Evolutionary conservation across 78 protist genomes (phyloP), one percentile per base, ranked within the genome.

Genomic region (Dictyostelium purpureum): DNA sequence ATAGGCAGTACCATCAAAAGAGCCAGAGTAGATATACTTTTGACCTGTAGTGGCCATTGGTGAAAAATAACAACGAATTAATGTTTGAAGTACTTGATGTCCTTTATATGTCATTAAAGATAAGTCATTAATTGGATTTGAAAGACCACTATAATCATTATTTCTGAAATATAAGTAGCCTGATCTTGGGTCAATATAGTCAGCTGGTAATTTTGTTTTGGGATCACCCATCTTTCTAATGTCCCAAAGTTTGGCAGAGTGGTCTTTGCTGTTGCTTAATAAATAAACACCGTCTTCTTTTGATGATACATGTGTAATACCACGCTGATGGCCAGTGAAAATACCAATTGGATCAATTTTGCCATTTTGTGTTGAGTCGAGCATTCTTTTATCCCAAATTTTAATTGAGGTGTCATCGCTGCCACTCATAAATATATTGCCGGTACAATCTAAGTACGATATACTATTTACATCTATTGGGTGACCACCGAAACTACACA

Each of bases 221-320:
- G 77, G 42, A n/a, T 42, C 40, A 21, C 43, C 19, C 97, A 92
- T 92, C 47, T 33, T 89, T 54, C 97, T 81, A 31, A 95, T 79
- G 38, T 96, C 98, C 98, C 98, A 96, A 21, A 96, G 94, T 56
- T 95, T 96, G 31, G 95, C 89, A 16, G 76, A 70, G 28, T 94
- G 87, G 56, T 96, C 98, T 65, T 96, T 96, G 24, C 93, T 24
- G 24, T 87, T 94, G 16, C 96, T 79, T 24, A 95, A 42, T 3
- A 95, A 47, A 78, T 94, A 93, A 10, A 78, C 35, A 14, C 96
- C 96, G 54, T 96, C 97, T 6, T 77, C 96, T 76, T 90, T 89
- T 19, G 96, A 52, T 3, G 54, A 18, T 7, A 96, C 81, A 56
- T 75, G 88, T 10, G 98, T 93, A 16, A 96, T 5, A 24, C 98